phyloP scores from a whole-genome alignment of 2,329 filamentous ascomycete genomes.

The Fusarium protoensiforme region DNA sequence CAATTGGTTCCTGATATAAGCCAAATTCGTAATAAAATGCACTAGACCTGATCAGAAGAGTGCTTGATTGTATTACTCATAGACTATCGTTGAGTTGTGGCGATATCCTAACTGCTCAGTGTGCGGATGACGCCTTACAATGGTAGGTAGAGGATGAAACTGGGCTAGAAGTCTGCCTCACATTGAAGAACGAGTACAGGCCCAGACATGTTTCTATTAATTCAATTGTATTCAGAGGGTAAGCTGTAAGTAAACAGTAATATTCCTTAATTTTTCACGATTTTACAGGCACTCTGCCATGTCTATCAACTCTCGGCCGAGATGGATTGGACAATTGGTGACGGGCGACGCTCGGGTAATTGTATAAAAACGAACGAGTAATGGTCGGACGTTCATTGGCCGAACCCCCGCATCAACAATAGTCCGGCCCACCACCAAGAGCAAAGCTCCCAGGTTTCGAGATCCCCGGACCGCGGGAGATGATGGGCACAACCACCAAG shows the following conservation, averaged over 20 bases:
- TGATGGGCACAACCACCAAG: slow-evolving; percentile 48
- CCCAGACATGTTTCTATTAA: no score
- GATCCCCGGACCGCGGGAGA: slow-evolving; percentile 41
- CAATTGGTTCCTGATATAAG: neutral
- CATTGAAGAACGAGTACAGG: neutral
- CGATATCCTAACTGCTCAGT: neutral
- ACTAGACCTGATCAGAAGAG: neutral
- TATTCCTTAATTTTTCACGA: neutral
- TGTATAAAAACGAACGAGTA: slow-evolving; percentile 41
- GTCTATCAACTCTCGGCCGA: slow-evolving; percentile 1
- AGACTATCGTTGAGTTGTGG: neutral
- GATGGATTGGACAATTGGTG: slow-evolving; percentile 10
- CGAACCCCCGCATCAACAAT: slow-evolving; percentile 45
- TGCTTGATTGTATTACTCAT: neutral
- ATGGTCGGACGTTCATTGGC: slow-evolving; percentile 46
- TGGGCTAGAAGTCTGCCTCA: neutral
- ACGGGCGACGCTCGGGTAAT: slow-evolving; percentile 17
- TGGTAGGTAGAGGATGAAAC: neutral
- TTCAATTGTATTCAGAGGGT: neutral
- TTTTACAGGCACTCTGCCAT: neutral
- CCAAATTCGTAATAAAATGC: neutral
- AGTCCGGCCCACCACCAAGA: slow-evolving; percentile 45
- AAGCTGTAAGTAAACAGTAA: neutral
- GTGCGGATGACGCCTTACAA: slow-evolving; percentile 27
- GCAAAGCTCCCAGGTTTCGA: slow-evolving; percentile 47